Conservation (phyloP, 2,329 filamentous ascomycete species). For the Hypomyces rosellus region DNA sequence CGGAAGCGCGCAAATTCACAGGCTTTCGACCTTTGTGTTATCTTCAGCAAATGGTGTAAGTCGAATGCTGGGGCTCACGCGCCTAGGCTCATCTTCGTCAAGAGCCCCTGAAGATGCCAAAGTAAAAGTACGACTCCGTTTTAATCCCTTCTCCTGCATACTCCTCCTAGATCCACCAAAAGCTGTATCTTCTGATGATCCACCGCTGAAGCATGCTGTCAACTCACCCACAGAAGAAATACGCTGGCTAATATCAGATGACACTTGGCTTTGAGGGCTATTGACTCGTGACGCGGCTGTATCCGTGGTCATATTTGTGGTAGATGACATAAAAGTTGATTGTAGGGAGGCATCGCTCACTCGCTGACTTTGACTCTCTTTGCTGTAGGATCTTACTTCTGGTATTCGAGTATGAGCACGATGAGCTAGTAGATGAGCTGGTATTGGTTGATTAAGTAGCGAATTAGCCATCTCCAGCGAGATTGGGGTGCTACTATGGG, state of each 20-base stretch:
- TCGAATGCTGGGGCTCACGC: slow-evolving; percentile 20
- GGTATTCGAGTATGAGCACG: slow-evolving; percentile 25
- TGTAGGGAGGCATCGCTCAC: slow-evolving; percentile 9
- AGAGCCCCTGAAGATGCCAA: slow-evolving; percentile 39
- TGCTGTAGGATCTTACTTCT: slow-evolving; percentile 39
- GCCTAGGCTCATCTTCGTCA: slow-evolving; percentile 40
- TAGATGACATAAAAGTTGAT: slow-evolving; percentile 17
- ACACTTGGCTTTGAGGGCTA: slow-evolving; percentile 11
- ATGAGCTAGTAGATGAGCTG: slow-evolving; percentile 28
- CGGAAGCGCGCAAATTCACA: background rate
- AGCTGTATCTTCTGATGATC: slow-evolving; percentile 7
- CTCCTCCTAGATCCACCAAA: background rate
- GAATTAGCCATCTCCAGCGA: slow-evolving; percentile 33
- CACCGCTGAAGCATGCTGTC: slow-evolving; percentile 2
- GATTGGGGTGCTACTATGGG: too few relatives aligned
- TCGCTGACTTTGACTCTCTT: slow-evolving; percentile 32
- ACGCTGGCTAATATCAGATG: slow-evolving; percentile 10
- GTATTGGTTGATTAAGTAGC: slow-evolving; percentile 41
- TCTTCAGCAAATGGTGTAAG: slow-evolving; percentile 16
- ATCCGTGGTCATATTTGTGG: slow-evolving; percentile 7
- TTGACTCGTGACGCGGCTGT: slow-evolving; percentile 11
- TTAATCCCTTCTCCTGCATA: slow-evolving; percentile 32
- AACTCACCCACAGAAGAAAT: slow-evolving; percentile 8
- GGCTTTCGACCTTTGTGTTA: background rate
- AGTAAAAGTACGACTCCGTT: slow-evolving; percentile 42